Base-by-base conservation (phyloP, 2,329 filamentous ascomycete species). In the Pseudocercospora fijiensis region DNA sequence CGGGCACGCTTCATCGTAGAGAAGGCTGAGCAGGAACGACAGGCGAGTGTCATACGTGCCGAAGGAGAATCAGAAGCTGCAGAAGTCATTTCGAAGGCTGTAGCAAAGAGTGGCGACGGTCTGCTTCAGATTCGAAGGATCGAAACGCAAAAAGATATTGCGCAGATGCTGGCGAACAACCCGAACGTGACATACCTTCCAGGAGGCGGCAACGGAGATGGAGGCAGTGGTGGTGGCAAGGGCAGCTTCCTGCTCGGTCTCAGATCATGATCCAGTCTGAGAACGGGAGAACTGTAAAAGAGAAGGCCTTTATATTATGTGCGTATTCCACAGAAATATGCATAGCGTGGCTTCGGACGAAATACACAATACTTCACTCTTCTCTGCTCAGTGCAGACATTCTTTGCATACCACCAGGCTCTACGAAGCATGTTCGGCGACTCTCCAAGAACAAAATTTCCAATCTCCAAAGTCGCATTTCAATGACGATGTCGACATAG, bases 41-140 rank as follows among this genome's bases (percentile, higher is more conserved):
- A 99, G 82, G 95, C 95, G 72, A 98, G 95, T 81, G 95, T 99
- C 75, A 99, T 99, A 79, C 88, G 95, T 62, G 95, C 95, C 58
- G 95, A 99, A 85, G 95, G 95, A 77, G 95, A 99, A 81, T 94
- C 94, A 71, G 94, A 98, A 85, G 91, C 90, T 74, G 95, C 95
- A 56, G 95, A 99, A 61, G 96, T 92, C 69, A 98, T 99, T 78
- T 90, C 87, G 80, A 95, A 89, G 82, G 94, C 94, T 20, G 93
- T 99, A 71, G 88, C 91, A 71, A 97, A 96, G 87, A 86, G 87
- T 63, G 95, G 95, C 70, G 94, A 96, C 78, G 95, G 95, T 49
- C 83, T 99, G 73, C 90, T 99, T 70, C 88, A 95, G 86, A 98
- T 99, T 79, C 85, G 95, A 83, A 90, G 94, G 83, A 97, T 99